These are phyloP conservation scores for Apiospora rasikravindrae DNA, from an alignment of 2,329 filamentous ascomycete species.

Conservation along the genomic window DNA sequence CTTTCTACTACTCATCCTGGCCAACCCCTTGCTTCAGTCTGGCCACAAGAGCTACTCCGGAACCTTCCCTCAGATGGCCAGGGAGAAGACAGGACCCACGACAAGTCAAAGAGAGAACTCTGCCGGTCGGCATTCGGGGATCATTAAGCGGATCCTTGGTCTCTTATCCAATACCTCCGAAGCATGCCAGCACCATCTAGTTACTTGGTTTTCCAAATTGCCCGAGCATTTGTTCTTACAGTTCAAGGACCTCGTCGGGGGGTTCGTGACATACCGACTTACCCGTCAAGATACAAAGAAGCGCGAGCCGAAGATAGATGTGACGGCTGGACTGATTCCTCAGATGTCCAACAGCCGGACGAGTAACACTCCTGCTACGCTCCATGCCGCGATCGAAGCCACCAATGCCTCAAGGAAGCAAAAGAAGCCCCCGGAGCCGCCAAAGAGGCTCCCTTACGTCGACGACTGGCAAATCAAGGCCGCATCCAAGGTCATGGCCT, in stretches of 20 bases:
- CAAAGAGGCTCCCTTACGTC: conserved; percentile 62
- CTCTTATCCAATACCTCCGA: conserved; percentile 77
- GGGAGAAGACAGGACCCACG: not conserved
- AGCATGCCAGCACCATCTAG: conserved; percentile 77
- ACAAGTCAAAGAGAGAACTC: conserved; percentile 36
- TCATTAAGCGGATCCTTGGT: conserved; percentile 84
- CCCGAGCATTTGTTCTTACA: conserved; percentile 70
- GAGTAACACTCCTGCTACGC: conserved; percentile 65
- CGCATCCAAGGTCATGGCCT: conserved; percentile 77
- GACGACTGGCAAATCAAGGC: conserved; percentile 92
- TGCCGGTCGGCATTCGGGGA: conserved; percentile 76
- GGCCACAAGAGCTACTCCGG: conserved; percentile 34
- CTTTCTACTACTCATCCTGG: conserved; percentile 78
- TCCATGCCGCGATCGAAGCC: conserved; percentile 76
- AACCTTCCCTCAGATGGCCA: conserved; percentile 21
- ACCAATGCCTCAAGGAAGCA: conserved; percentile 57
- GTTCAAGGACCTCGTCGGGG: conserved; percentile 76
- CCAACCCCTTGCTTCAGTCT: conserved; percentile 75
- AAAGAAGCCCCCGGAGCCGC: conserved; percentile 58
- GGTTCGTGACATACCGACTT: conserved; percentile 83
- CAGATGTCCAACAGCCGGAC: conserved; percentile 70
- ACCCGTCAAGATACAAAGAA: conserved; percentile 73
- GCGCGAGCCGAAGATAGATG: conserved; percentile 62
- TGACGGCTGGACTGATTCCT: conserved; percentile 72
- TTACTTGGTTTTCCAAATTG: conserved; percentile 78